Evolutionary conservation across 805 yeast genomes (phyloP).

Genomic region (Cyberlindnera euphorbiiphila): DNA sequence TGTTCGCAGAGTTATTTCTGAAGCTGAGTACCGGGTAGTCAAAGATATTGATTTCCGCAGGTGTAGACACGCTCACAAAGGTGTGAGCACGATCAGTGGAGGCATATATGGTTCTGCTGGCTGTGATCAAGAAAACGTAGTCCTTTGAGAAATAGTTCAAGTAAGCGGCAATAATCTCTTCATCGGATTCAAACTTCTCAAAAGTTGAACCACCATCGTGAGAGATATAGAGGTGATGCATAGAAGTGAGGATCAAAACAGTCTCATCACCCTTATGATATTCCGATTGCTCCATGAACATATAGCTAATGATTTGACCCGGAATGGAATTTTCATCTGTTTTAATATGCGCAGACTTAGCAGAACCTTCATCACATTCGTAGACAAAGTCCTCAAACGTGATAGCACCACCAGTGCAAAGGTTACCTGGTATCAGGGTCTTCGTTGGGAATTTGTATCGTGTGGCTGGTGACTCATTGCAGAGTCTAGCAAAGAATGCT

Average conservation of each 20-base stretch:
- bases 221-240: conserved; percentile 56
- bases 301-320: conserved; percentile 50
- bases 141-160: conserved; percentile 58
- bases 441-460: conserved; percentile 14
- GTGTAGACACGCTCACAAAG: conserved; percentile 35
- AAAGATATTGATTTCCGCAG: conserved; percentile 44
- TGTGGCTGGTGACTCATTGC: conserved; percentile 26
- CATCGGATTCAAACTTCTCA: conserved; percentile 17
- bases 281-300: conserved; percentile 46
- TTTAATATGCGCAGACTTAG: conserved; percentile 25
- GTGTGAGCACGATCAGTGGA: conserved; percentile 63
- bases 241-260: conserved; percentile 52
- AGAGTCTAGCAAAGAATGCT: conserved; percentile 31
- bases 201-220: conserved; percentile 40
- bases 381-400: conserved; percentile 13
- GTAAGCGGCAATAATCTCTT: conserved; percentile 44
- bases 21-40: conserved; percentile 52
- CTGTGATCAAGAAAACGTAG: conserved; percentile 29
- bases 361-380: conserved; percentile 20
- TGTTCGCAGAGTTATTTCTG: conserved; percentile 46
- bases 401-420: conserved; percentile 17
- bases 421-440: conserved; percentile 24
- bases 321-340: conserved; percentile 40
- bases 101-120: conserved; percentile 36
- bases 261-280: conserved; percentile 51